Evolutionary conservation across 345 rosid genomes (phyloP).

Genomic region (Moricandia moricandioides): DNA sequence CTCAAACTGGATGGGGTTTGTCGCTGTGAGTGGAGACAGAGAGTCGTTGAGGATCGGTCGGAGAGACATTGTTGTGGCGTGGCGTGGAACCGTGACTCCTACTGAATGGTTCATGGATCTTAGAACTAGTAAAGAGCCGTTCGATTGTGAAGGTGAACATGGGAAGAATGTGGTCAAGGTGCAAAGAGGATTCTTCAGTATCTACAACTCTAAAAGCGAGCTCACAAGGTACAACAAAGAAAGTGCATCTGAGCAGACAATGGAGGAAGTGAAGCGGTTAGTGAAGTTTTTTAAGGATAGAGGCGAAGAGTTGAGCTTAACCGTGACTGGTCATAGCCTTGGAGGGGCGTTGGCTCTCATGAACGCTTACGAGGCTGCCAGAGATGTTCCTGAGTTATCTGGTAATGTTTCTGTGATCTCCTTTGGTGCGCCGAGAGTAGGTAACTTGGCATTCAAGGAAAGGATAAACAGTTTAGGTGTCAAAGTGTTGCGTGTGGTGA

Average conservation of each 20-base stretch:
- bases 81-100: constrained; percentile 71
- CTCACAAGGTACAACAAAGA: constrained; percentile 48
- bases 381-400: constrained; percentile 39
- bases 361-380: constrained; percentile 53
- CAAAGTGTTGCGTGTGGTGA: constrained; percentile 50
- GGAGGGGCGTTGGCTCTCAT: constrained; percentile 66
- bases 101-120: constrained; percentile 60
- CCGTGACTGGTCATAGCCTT: constrained; percentile 56
- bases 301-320: constrained; percentile 57
- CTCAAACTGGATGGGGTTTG: constrained; percentile 72
- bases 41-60: constrained; percentile 49
- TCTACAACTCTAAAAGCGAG: constrained; percentile 56
- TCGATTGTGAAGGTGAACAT: constrained; percentile 23
- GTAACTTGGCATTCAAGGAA: constrained; percentile 59
- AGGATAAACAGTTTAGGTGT: constrained; percentile 45
- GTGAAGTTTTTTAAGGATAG: constrained; percentile 36
- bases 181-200: constrained; percentile 50
- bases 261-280: constrained; percentile 48
- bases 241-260: constrained; percentile 62
- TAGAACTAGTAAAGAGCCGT: constrained; percentile 39
- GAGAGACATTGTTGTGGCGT: constrained; percentile 60
- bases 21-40: constrained; percentile 49
- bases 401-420: constrained; percentile 52
- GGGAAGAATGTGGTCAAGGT: constrained; percentile 44
- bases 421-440: constrained; percentile 68